Conservation (phyloP, 495 filamentous ascomycete genomes). For the Lineolata rhizophorae region DNA sequence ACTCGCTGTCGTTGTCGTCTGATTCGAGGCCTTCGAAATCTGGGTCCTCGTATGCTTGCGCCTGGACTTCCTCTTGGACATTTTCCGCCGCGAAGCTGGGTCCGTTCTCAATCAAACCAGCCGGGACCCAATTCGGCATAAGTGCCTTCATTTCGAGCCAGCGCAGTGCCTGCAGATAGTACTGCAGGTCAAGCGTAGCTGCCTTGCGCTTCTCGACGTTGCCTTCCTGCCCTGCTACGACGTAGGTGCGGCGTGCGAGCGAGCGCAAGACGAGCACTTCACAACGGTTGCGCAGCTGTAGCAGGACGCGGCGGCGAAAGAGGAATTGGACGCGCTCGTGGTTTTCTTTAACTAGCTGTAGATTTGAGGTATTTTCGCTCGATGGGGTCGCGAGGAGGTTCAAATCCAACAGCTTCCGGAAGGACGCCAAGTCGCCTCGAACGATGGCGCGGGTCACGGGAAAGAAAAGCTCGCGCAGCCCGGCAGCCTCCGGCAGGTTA, state of each 20-base stretch:
- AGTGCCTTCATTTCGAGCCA: conserved; percentile 14
- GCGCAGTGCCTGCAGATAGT: conserved; percentile 27
- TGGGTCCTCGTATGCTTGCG: conserved; percentile 19
- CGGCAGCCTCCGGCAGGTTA: conserved; percentile 44
- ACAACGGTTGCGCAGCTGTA: conserved; percentile 48
- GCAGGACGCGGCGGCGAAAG: conserved; percentile 46
- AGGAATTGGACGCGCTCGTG: conserved; percentile 41
- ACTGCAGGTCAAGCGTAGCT: conserved; percentile 31
- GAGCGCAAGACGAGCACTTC: conserved; percentile 72
- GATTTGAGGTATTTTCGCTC: no score
- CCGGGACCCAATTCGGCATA: background rate
- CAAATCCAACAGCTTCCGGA: conserved; percentile 37
- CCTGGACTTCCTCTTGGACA: conserved; percentile 2
- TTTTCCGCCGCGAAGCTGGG: conserved; percentile 16
- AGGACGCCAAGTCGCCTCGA: conserved; percentile 56
- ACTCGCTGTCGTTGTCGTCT: conserved; percentile 2
- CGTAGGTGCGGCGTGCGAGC: conserved; percentile 54
- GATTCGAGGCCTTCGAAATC: conserved; percentile 18
- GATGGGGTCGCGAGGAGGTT: no score
- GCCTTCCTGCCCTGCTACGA: conserved; percentile 33
- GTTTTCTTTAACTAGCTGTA: no score
- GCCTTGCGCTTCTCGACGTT: conserved; percentile 25
- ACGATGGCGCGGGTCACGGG: conserved; percentile 54
- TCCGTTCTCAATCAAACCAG: conserved; percentile 6
- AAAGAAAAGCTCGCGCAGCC: conserved; percentile 46